Evolutionary conservation across 352 stramenopile species (phyloP).

Genomic region (Aphanomyces euteiches): DNA sequence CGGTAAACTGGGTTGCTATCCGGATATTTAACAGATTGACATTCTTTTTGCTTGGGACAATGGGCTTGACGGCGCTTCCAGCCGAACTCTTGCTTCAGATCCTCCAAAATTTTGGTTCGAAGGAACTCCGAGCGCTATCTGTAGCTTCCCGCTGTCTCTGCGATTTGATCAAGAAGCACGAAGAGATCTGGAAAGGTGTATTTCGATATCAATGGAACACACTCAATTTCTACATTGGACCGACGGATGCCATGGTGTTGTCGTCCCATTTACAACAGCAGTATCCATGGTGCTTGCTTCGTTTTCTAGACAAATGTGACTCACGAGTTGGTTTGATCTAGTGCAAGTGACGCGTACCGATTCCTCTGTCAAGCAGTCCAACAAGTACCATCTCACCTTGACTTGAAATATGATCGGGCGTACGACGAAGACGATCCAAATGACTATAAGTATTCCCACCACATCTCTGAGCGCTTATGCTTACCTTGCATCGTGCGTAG

Average conservation of each 20-base stretch:
- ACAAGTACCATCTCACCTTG: not conserved
- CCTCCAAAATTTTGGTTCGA: not conserved
- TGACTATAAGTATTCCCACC: not conserved
- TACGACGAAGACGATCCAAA: conserved; percentile 3
- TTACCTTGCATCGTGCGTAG: too few relatives aligned
- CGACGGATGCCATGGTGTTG: not conserved
- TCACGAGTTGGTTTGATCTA: not conserved
- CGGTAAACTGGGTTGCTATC: not conserved
- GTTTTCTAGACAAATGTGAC: not conserved
- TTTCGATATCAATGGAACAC: conserved; percentile 1
- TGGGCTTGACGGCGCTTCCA: not conserved
- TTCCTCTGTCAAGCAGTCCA: conserved; percentile 24
- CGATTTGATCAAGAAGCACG: not conserved
- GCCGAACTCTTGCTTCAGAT: conserved; percentile 3
- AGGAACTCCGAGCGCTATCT: conserved; percentile 1
- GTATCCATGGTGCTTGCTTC: conserved; percentile 6
- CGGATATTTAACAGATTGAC: too few relatives aligned
- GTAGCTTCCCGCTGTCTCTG: not conserved
- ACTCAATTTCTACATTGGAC: conserved; percentile 2
- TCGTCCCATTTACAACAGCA: not conserved
- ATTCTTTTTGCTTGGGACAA: too few relatives aligned
- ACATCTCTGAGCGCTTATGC: too few relatives aligned
- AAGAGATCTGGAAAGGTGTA: conserved; percentile 8
- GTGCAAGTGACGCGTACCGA: conserved; percentile 7
- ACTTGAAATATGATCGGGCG: not conserved